phyloP scores from a whole-genome alignment of 345 rosid genomes.

The Kandelia obovata region DNA sequence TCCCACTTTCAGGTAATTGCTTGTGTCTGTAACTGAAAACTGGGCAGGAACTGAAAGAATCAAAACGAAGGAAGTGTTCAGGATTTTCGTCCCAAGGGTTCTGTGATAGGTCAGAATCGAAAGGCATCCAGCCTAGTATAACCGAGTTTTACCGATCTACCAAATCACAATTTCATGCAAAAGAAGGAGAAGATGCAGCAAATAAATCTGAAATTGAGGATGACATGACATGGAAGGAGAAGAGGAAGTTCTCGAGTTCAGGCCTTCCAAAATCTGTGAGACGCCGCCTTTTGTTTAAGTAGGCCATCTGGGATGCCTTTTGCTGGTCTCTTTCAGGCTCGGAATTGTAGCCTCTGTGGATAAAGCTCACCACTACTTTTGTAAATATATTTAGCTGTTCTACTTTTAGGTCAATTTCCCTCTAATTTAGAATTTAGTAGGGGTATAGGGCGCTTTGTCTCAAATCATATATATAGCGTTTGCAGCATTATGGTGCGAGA shows the following conservation, averaged over 20 bases:
- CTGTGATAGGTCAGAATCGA: slow-evolving; percentile 29
- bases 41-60: slow-evolving; percentile 49
- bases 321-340: too few relatives aligned
- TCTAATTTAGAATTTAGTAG: too few relatives aligned
- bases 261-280: slow-evolving; percentile 64
- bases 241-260: slow-evolving; percentile 45
- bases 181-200: slow-evolving; percentile 32
- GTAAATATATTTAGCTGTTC: not conserved
- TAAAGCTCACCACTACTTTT: not conserved
- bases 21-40: slow-evolving; percentile 17
- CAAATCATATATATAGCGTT: too few relatives aligned
- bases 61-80: slow-evolving; percentile 40
- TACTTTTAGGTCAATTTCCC: not conserved
- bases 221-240: slow-evolving; percentile 32
- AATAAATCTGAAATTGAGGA: slow-evolving; percentile 17
- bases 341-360: not conserved
- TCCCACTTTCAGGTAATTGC: slow-evolving; percentile 6
- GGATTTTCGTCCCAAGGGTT: slow-evolving; percentile 28
- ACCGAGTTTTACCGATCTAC: slow-evolving; percentile 72
- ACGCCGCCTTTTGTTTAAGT: slow-evolving; percentile 33
- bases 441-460: not conserved
- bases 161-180: slow-evolving; percentile 35
- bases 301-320: not conserved
- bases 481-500: not conserved
- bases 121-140: slow-evolving; percentile 56